Percentiles rank a stretch among this genome's conserved stretches.
Evolutionary conservation across 1,139 yeast species (phyloP).

Genomic region (Sugiyamaella xylanicola): DNA sequence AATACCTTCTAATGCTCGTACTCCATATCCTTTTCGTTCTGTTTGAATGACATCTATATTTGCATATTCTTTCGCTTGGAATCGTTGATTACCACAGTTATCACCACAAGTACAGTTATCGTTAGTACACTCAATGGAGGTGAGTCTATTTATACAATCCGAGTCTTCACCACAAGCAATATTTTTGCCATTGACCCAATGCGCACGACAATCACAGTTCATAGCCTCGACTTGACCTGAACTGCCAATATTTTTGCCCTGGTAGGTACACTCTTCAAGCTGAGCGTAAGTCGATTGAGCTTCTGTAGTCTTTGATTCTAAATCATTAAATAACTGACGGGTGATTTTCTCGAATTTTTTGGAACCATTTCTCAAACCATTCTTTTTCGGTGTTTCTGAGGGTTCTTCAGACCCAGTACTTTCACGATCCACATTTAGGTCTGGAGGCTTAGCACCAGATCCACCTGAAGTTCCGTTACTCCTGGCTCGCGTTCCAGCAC

Average conservation of each 20-base stretch:
- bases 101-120: slow-evolving; percentile 73
- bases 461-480: neutral
- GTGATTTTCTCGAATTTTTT: neutral
- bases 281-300: slow-evolving; percentile 62
- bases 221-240: slow-evolving; percentile 74
- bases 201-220: slow-evolving; percentile 83
- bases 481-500: neutral
- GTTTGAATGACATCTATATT: slow-evolving; percentile 74
- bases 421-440: neutral
- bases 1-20: slow-evolving; percentile 67
- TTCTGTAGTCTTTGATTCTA: slow-evolving; percentile 46
- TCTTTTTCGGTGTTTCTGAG: neutral
- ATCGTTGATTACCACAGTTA: slow-evolving; percentile 82
- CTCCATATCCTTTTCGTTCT: slow-evolving; percentile 85
- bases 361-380: neutral
- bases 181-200: slow-evolving; percentile 53
- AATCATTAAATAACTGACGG: slow-evolving; percentile 13
- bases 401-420: neutral
- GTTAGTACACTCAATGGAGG: slow-evolving; percentile 87
- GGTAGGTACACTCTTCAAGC: slow-evolving; percentile 62
- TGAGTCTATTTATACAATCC: slow-evolving; percentile 87
- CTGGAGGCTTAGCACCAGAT: neutral
- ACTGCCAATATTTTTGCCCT: slow-evolving; percentile 59
- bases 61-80: slow-evolving; percentile 75
- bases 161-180: slow-evolving; percentile 83